Base-by-base conservation (phyloP, 1,284 basidiomycete species). In the Earliella scabrosa region DNA sequence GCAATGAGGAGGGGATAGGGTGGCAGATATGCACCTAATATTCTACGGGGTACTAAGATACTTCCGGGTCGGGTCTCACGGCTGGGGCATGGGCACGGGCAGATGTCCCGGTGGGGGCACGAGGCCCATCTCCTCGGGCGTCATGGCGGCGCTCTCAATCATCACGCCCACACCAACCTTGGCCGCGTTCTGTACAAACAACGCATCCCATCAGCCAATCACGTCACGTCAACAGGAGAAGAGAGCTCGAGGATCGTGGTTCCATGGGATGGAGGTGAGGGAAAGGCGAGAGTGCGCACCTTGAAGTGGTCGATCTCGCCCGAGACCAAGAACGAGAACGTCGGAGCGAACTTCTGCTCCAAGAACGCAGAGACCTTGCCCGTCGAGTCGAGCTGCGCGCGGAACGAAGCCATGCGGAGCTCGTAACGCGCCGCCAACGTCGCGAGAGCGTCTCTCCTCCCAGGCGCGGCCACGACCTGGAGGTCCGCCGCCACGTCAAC, bases 281-380 rank as follows among this genome's bases (percentile, higher is more conserved):
- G n/a, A n/a, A n/a, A n/a, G n/a, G n/a, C 14, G 56, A 34, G 23
- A 5, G 3, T 1, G 70, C 81, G 66, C 65, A 93, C 93, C 86
- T 97, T 97, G 80, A 94, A 90, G 82, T 99, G 97, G 74, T 99
- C 97, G 64, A 99, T 95, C 82, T 99, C 97, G 14, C 97, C 97
- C 16, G 93, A 87, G 60, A 99, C 88, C 65, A 97, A 78, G 82
- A 99, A 96, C 4, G 93, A 88, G 70, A 99, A 98, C 11, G 93
- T 88, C 9, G 97, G 97, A 21, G 93, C 93, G 73, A 99, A 93
- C 55, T 95, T 85, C 74, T 98, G 97, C 77, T 99, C 97, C 45
- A 99, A 85, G 67, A 97, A 77, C 61, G 95, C 95, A 50, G 94
- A 92, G 45, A 99, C 90, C 77, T 99, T 99, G 54, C 95, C 95